phyloP scores from a whole-genome alignment of 805 yeast species.

The Schwanniomyces vanrijiae region DNA sequence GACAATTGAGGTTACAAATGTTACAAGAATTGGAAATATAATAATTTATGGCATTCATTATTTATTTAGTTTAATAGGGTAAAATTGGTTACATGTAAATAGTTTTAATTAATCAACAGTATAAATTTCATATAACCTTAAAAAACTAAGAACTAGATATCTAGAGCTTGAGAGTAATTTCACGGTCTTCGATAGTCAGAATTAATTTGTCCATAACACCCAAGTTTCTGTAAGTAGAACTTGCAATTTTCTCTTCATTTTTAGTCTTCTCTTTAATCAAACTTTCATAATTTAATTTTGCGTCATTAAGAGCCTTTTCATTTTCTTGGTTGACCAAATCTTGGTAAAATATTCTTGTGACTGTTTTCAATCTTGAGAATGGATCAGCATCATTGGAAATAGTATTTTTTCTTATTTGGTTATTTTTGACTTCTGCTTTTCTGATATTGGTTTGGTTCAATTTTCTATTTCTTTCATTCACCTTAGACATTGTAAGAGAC shows the following conservation, averaged over 20 bases:
- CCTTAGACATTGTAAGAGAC: slow-evolving; percentile 57
- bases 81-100: not conserved
- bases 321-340: slow-evolving; percentile 57
- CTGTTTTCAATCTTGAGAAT: slow-evolving; percentile 85
- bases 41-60: not conserved
- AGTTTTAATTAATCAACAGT: not conserved
- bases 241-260: slow-evolving; percentile 45
- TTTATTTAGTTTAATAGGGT: not conserved
- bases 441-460: slow-evolving; percentile 75
- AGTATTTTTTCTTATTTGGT: slow-evolving; percentile 50
- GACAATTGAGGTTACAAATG: slow-evolving; percentile 39
- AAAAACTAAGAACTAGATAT: not conserved
- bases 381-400: slow-evolving; percentile 65
- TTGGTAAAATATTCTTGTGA: slow-evolving; percentile 77
- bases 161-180: slow-evolving; percentile 13
- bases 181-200: slow-evolving; percentile 40
- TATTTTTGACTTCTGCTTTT: slow-evolving; percentile 70
- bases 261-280: slow-evolving; percentile 40
- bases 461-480: slow-evolving; percentile 83
- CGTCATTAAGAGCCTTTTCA: slow-evolving; percentile 57
- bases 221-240: slow-evolving; percentile 55
- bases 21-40: slow-evolving; percentile 30
- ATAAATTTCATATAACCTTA: not conserved
- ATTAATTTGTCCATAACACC: slow-evolving; percentile 59
- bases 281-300: slow-evolving; percentile 44